phyloP scores from a whole-genome alignment of 2,329 filamentous ascomycete species.

The Colletotrichum truncatum region DNA sequence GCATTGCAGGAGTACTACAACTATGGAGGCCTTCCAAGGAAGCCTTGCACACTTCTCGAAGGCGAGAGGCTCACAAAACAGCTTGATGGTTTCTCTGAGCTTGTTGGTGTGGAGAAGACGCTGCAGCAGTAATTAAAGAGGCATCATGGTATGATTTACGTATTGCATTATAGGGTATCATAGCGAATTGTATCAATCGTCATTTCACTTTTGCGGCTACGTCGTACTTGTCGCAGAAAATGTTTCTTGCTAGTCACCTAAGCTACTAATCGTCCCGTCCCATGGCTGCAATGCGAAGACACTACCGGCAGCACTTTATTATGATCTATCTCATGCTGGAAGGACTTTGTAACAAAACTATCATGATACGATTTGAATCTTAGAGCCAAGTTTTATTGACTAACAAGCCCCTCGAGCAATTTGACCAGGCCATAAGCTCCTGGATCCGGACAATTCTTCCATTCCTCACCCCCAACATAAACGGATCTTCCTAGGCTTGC shows the following conservation, averaged over 20 bases:
- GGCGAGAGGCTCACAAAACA: slow-evolving; percentile 37
- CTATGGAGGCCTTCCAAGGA: slow-evolving; percentile 69
- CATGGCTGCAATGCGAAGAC: too few relatives aligned
- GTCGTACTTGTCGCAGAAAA: too few relatives aligned
- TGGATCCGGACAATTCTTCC: slow-evolving; percentile 75
- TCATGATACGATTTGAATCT: too few relatives aligned
- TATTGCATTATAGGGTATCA: background rate
- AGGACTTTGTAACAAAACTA: too few relatives aligned
- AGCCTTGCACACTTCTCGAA: slow-evolving; percentile 50
- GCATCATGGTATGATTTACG: too few relatives aligned
- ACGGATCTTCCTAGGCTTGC: slow-evolving; percentile 76
- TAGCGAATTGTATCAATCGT: background rate
- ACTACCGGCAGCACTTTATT: too few relatives aligned
- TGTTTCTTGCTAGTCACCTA: too few relatives aligned
- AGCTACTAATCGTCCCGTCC: too few relatives aligned
- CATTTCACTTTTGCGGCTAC: too few relatives aligned
- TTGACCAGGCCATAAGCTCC: slow-evolving; percentile 68
- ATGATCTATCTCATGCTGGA: too few relatives aligned
- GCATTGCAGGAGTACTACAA: slow-evolving; percentile 69
- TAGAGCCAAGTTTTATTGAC: too few relatives aligned
- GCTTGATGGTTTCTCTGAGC: slow-evolving; percentile 38
- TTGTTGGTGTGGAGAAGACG: slow-evolving; percentile 37
- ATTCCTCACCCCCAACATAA: slow-evolving; percentile 75
- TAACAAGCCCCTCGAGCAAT: slow-evolving; percentile 70
- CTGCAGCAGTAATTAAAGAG: slow-evolving; percentile 5